Evolutionary conservation across 768 basidiomycete species (phyloP).

Genomic region (Collybia nuda): DNA sequence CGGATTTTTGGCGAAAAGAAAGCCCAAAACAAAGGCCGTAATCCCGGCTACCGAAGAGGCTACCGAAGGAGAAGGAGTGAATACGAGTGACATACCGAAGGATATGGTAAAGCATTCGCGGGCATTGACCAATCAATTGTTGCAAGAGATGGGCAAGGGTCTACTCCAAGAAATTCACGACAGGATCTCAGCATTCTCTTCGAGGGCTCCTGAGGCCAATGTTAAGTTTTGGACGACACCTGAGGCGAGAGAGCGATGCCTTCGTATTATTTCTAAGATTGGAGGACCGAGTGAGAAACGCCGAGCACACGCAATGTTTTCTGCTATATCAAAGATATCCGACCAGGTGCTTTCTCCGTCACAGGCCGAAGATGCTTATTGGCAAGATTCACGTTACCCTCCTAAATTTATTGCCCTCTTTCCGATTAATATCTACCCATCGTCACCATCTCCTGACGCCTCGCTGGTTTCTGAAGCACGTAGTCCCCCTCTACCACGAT

Average conservation of each 20-base stretch:
- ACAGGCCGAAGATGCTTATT: conserved; percentile 48
- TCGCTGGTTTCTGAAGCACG: conserved; percentile 6
- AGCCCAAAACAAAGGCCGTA: conserved; percentile 3
- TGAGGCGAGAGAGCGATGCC: conserved; percentile 72
- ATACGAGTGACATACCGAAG: conserved; percentile 28
- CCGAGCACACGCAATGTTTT: conserved; percentile 64
- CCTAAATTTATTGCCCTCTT: conserved; percentile 53
- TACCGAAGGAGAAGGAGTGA: conserved; percentile 18
- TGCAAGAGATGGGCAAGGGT: conserved; percentile 70
- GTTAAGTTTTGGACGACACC: conserved; percentile 79
- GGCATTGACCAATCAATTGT: conserved; percentile 68
- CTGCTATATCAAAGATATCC: conserved; percentile 14
- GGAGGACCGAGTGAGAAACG: conserved; percentile 69
- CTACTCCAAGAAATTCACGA: conserved; percentile 64
- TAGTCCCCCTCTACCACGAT: conserved; percentile 22
- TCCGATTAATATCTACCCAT: conserved; percentile 54
- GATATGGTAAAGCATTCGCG: conserved; percentile 59
- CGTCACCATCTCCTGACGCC: conserved; percentile 15
- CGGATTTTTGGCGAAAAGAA: conserved; percentile 17
- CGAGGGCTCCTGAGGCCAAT: conserved; percentile 5
- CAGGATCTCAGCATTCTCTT: conserved; percentile 29
- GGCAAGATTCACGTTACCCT: conserved; percentile 62
- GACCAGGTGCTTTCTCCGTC: conserved; percentile 11
- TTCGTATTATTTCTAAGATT: conserved; percentile 79
- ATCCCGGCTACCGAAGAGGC: conserved; percentile 9